A percentile compares a stretch with the other conserved stretches of the same genome.
These are phyloP conservation scores for Ramichloridium luteum DNA, from an alignment of 2,329 filamentous ascomycete genomes.

Conservation along the genomic window DNA sequence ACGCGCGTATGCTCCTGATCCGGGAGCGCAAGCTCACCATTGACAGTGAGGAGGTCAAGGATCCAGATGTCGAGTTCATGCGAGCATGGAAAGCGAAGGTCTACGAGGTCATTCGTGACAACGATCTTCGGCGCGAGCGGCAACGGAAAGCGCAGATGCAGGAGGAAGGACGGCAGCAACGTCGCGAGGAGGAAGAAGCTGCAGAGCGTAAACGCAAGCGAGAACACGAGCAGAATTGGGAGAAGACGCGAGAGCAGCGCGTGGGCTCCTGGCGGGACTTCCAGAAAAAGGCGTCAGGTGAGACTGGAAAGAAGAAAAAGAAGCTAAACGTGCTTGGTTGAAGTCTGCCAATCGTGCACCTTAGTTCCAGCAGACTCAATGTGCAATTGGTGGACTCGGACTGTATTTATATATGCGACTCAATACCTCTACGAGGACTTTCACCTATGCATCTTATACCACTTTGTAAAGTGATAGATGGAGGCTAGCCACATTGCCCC, in stretches of 20 bases:
- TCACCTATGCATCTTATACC: too few relatives aligned
- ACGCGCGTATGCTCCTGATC: conserved; percentile 88
- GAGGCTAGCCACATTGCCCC: too few relatives aligned
- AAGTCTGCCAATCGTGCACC: too few relatives aligned
- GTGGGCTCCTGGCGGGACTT: conserved; percentile 93
- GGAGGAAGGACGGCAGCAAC: conserved; percentile 84
- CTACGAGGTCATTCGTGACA: conserved; percentile 79
- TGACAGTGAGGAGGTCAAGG: conserved; percentile 72
- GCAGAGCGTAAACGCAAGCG: conserved; percentile 52
- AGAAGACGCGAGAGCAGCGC: conserved; percentile 76
- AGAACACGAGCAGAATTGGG: conserved; percentile 91
- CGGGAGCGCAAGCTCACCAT: conserved; percentile 88
- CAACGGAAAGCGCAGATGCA: conserved; percentile 92
- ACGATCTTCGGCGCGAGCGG: conserved; percentile 70
- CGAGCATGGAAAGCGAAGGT: conserved; percentile 83
- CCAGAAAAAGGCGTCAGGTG: conserved; percentile 46
- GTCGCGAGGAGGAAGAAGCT: conserved; percentile 71
- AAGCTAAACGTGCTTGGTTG: conserved; percentile 43
- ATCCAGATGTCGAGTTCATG: conserved; percentile 60
- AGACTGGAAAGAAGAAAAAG: conserved; percentile 37
- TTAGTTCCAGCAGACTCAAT: too few relatives aligned
- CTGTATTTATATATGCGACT: too few relatives aligned
- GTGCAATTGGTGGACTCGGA: too few relatives aligned
- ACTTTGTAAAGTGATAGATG: too few relatives aligned
- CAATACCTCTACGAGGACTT: too few relatives aligned